Evolutionary conservation across 768 basidiomycete species (phyloP).

Genomic region (Lactifluus hygrophoroides): DNA sequence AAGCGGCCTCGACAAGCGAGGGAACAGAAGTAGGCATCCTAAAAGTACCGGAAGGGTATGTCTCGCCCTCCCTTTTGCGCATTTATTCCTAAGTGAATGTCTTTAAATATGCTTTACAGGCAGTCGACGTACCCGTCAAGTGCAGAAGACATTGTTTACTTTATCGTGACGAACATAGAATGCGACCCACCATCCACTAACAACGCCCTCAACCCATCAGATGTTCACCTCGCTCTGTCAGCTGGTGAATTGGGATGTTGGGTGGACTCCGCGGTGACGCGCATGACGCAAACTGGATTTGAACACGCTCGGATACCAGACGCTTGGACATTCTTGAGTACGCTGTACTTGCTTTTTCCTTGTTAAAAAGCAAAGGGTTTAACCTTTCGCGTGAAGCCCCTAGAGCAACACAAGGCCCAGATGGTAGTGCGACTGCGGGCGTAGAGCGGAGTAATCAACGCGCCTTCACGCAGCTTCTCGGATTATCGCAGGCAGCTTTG

Average conservation of each 20-base stretch:
- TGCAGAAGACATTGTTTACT: slow-evolving; percentile 53
- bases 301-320: slow-evolving; percentile 59
- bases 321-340: slow-evolving; percentile 41
- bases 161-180: slow-evolving; percentile 71
- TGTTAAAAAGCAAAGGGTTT: not conserved
- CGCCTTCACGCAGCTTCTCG: slow-evolving; percentile 40
- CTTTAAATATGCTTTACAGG: not conserved
- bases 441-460: slow-evolving; percentile 22
- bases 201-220: slow-evolving; percentile 26
- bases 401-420: not conserved
- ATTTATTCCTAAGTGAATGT: not conserved
- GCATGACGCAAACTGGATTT: slow-evolving; percentile 70
- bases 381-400: not conserved
- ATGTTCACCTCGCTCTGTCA: slow-evolving; percentile 46
- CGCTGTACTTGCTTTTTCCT: slow-evolving; percentile 26
- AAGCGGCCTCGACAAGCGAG: not conserved
- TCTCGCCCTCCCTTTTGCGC: not conserved
- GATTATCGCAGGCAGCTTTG: slow-evolving; percentile 54
- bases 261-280: slow-evolving; percentile 65
- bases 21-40: not conserved
- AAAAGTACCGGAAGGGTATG: slow-evolving; percentile 1
- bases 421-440: not conserved
- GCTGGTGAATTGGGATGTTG: slow-evolving; percentile 77
- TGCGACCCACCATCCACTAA: slow-evolving; percentile 43
- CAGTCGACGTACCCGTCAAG: not conserved